A percentile compares a stretch with the other conserved stretches of the same genome.
These are phyloP conservation scores for Alternaria viburni DNA, from an alignment of 2,329 filamentous ascomycete species.

Conservation along the genomic window DNA sequence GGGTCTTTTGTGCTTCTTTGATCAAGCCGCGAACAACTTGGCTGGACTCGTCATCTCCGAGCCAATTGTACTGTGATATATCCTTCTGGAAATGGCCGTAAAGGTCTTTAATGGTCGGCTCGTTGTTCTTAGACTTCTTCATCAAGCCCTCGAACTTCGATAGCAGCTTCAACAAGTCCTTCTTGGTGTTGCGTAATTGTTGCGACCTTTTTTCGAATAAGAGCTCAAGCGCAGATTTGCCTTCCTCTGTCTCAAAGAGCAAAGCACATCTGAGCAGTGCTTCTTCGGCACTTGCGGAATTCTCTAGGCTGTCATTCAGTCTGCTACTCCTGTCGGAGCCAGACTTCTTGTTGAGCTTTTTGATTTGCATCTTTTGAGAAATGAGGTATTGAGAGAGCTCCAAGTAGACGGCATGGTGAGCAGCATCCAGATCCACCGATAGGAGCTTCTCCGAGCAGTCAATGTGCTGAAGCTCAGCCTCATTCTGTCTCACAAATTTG, in stretches of 20 bases:
- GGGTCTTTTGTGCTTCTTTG: slow-evolving; percentile 7
- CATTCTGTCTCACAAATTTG: slow-evolving; percentile 55
- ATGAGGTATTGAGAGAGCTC: slow-evolving; percentile 63
- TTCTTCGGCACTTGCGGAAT: slow-evolving; percentile 57
- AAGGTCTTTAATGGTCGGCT: slow-evolving; percentile 14
- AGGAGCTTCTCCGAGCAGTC: slow-evolving; percentile 52
- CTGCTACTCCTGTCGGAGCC: slow-evolving; percentile 48
- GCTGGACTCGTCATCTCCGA: slow-evolving; percentile 31
- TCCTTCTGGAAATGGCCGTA: slow-evolving; percentile 28
- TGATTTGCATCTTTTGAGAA: slow-evolving; percentile 57
- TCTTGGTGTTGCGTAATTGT: slow-evolving; percentile 17
- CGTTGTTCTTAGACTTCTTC: neutral
- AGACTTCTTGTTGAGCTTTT: slow-evolving; percentile 45
- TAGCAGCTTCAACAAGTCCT: slow-evolving; percentile 20
- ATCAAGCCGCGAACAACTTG: slow-evolving; percentile 14
- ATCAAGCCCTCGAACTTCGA: slow-evolving; percentile 25
- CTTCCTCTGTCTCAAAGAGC: slow-evolving; percentile 19
- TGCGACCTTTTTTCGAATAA: slow-evolving; percentile 22
- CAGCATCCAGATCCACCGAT: slow-evolving; percentile 53
- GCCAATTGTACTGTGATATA: slow-evolving; percentile 18
- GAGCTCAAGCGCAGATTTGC: slow-evolving; percentile 18
- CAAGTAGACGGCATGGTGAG: slow-evolving; percentile 61
- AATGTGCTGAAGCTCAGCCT: slow-evolving; percentile 48
- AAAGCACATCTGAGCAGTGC: slow-evolving; percentile 58
- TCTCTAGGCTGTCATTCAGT: slow-evolving; percentile 55